Base-by-base conservation (phyloP, 2,329 filamentous ascomycete species). In the Colletotrichum sp. region DNA sequence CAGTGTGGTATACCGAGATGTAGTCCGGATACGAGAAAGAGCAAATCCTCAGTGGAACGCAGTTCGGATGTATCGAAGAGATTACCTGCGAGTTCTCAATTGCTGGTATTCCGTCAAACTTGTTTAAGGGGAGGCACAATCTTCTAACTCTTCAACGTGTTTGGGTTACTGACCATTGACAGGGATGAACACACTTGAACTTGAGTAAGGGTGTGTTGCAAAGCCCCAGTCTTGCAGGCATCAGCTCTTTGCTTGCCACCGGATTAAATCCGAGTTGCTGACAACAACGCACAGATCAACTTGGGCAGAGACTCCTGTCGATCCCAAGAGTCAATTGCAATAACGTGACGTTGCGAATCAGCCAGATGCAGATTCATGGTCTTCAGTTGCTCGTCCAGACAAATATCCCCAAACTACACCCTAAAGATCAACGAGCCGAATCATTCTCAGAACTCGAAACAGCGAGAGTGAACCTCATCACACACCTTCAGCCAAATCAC, bases 401-500 rank as follows among this genome's bases (percentile, higher is more conserved):
- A 48, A 48, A 12, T 6, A 48, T 21, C 18, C 10, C 43, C 18
- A n/a, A n/a, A 43, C 0, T 1, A 38, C 15, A 9, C 38, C 8
- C 8, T 43, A 8, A 0, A 18, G 8, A 10, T 0, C 38, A 43
- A 6, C 5, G 21, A 12, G 18, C 0, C 5, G 38, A 48, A 16
- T 36, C 15, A 0, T 36, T 16, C 1, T 36, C 0, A 16, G 0
- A 36, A 16, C 15, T 36, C 13, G 8, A 36, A 16, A 36, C 0
- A 8, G 34, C 34, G 34, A 36, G 7, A 36, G 0, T 16, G 2
- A 48, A 48, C 10, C 38, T 48, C 5, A 48, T 48, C 18, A 48
- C 0, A 48, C 0, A 7, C 0, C 18, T 48, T n/a, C 18, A 2
- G 18, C 0, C 18, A 48, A 12, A 3, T 3, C 38, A 1, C 0